Evolutionary conservation across 73 alveolate genomes (phyloP), one percentile per base, ranked within the genome.

Genomic region (Paramecium octaurelia): DNA sequence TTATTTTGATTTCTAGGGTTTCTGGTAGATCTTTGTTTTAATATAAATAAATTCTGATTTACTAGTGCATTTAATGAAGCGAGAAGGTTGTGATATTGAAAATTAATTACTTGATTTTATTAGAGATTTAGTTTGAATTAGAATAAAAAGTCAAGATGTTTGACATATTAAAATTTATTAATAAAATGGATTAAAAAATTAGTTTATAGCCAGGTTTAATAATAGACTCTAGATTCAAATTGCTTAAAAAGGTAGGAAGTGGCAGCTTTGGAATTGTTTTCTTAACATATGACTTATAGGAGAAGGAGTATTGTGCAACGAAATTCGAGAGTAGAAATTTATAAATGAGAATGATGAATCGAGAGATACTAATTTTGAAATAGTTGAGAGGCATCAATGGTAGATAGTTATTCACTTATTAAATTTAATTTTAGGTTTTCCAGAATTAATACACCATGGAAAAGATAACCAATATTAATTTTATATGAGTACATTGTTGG

Each of bases 401-500:
- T 80, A 80, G 11, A 64, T 64, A 23, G 46, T 64, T 31, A 31
- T 31, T 12, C 14, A 80, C 46, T 24, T 42, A n/a, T 44, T 80
- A 9, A 11, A 21, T 43, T 38, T 18, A 43, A 46, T 44, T 31
- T 80, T 36, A 46, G 96, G 96, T 18, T 69, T 93, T 44, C 95
- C 96, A 40, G 54, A 93, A 70, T 34, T 93, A 42, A 54, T 90
- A n/a, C 76, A 87, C n/a, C 50, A 93, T 73, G 95, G 96, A 24
- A 89, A 89, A 93, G 96, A 93, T 4, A 95, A 95, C 34, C 97
- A 95, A 44, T 94, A 92, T 71, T 92, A 92, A 69, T 92, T 93
- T 70, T 86, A 93, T 94, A 96, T 96, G 34, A 95, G 93, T 92
- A 96, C 96, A 23, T 85, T 96, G 86, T 93, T 98, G 48, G 99